Evolutionary conservation across 2,329 filamentous ascomycete genomes (phyloP), one percentile per base, ranked within the genome.

Genomic region (Pestalotiopsis sp.): DNA sequence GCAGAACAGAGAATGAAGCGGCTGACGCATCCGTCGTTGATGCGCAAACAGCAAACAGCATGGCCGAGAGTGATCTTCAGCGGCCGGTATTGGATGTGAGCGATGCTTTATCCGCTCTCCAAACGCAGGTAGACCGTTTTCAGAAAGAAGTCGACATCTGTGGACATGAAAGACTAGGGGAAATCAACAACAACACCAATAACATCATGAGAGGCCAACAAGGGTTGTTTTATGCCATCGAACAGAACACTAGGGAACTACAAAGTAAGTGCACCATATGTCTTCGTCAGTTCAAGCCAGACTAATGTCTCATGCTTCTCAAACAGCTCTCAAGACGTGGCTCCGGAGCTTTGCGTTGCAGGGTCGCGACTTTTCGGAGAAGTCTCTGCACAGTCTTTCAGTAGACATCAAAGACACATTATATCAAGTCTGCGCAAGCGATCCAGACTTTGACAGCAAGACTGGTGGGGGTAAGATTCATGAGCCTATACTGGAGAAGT

Each of bases 81-180:
- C 45, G 20, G n/a, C 17, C 39, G n/a, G 20, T 4, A 49, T 49
- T 49, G 45, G 45, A 14, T n/a, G 45, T 71, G 1, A 23, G 25
- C 4, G 65, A 68, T 25, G 64, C 68, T 14, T 27, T 71, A n/a
- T n/a, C n/a, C 17, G 61, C 67, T 11, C 61, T 71, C 17, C 57
- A 71, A 27, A 38, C 7, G 0, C 59, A 67, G 31, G 67, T 70
- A 13, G 59, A 69, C 3, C 41, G 49, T 5, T 71, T 71, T 57
- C 69, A 71, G 27, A 62, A 61, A 31, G 60, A 70, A 20, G 70
- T 70, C 17, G 65, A 69, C 13, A 41, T 71, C 0, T 71, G 70
- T 45, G 62, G 4, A n/a, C 52, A 66, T 23, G 69, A 70, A 57
- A 67, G 69, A 39, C 41, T 71, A 14, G 69, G 67, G 7, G 39